These are phyloP conservation scores for Rhizopogon vesiculosus DNA, from an alignment of 768 basidiomycete species.

Conservation along the genomic window DNA sequence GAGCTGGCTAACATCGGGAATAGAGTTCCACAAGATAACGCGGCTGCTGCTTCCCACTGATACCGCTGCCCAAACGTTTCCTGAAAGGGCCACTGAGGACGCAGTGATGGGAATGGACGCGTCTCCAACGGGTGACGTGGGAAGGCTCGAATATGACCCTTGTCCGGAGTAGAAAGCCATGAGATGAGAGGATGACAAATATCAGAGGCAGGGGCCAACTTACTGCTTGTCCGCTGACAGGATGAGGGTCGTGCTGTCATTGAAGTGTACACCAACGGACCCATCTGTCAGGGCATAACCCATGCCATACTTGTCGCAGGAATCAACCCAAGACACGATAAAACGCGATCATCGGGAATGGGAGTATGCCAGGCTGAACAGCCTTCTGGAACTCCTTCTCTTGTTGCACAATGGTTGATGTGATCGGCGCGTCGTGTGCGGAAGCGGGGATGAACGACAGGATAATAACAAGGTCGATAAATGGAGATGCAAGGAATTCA, in stretches of 20 bases:
- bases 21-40: constrained; percentile 74
- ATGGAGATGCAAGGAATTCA: constrained; percentile 79
- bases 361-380: constrained; percentile 77
- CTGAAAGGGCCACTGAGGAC: constrained; percentile 63
- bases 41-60: constrained; percentile 50
- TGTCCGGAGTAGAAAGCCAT: too few relatives aligned
- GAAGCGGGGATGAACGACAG: constrained; percentile 77
- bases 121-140: constrained; percentile 29
- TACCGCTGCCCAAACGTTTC: constrained; percentile 66
- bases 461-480: constrained; percentile 78
- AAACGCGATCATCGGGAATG: constrained; percentile 68
- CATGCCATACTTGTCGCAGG: constrained; percentile 99
- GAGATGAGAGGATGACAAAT: too few relatives aligned
- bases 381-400: constrained; percentile 98
- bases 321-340: constrained; percentile 98
- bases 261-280: constrained; percentile 93
- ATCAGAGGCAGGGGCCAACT: constrained; percentile 22
- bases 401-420: constrained; percentile 70
- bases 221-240: constrained; percentile 85
- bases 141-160: too few relatives aligned
- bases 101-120: constrained; percentile 47
- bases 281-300: constrained; percentile 98
- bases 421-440: too few relatives aligned
- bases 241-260: constrained; percentile 86
- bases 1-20: too few relatives aligned